A percentile compares a stretch with the other conserved stretches of the same genome.
These are phyloP conservation scores for Solanum infundibuliforme DNA, from an alignment of 257 asterid genomes.

Conservation along the genomic window DNA sequence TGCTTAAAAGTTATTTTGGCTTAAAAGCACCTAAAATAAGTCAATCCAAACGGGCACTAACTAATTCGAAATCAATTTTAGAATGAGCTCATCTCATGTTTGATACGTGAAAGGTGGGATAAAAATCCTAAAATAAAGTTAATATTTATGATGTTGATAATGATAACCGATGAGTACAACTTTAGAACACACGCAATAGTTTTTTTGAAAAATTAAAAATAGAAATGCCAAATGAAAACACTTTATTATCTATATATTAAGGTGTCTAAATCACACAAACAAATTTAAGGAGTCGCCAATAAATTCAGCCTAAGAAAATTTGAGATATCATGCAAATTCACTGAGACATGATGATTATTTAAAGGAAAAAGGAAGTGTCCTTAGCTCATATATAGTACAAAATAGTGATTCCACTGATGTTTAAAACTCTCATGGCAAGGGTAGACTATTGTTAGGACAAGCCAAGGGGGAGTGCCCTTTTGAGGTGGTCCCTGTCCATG, in stretches of 20 bases:
- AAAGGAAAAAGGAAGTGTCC: neutral
- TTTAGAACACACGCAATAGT: neutral
- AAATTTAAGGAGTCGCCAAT: neutral
- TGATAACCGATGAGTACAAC: neutral
- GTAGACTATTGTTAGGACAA: slow-evolving; percentile 3
- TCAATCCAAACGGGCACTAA: too few relatives aligned
- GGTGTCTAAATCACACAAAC: neutral
- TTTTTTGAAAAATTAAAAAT: too few relatives aligned
- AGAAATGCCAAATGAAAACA: neutral
- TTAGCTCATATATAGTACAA: neutral
- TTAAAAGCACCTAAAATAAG: too few relatives aligned
- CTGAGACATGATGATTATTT: neutral
- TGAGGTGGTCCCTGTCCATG: slow-evolving; percentile 37
- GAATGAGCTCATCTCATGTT: neutral
- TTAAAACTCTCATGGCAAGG: slow-evolving; percentile 17
- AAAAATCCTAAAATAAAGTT: neutral
- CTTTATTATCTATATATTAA: neutral
- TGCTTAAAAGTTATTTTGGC: too few relatives aligned
- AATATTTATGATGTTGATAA: neutral
- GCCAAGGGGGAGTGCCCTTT: slow-evolving; percentile 4
- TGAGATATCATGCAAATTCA: neutral
- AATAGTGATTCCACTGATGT: slow-evolving; percentile 35
- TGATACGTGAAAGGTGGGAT: neutral
- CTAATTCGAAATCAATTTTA: too few relatives aligned
- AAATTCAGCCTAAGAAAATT: neutral